Conservation (phyloP, 768 basidiomycete genomes). For the Boletus edulis region DNA sequence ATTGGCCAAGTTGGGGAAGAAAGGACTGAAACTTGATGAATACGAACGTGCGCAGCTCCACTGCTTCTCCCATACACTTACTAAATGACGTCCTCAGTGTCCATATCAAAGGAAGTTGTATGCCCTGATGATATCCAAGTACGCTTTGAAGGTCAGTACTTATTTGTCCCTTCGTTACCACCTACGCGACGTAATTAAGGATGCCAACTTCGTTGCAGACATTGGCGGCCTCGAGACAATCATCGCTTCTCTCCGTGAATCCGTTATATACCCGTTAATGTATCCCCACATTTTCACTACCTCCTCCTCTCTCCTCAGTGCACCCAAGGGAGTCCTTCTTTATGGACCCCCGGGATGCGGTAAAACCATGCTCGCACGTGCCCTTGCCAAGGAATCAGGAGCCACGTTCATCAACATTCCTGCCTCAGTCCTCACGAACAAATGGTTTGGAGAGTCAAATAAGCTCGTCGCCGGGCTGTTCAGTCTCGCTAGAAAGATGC, state of each 20-base stretch:
- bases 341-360: slow-evolving; percentile 98
- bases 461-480: slow-evolving; percentile 95
- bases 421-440: slow-evolving; percentile 69
- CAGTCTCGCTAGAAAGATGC: slow-evolving; percentile 88
- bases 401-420: slow-evolving; percentile 95
- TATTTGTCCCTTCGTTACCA: background rate
- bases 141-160: slow-evolving; percentile 61
- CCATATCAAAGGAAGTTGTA: slow-evolving; percentile 90
- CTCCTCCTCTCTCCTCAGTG: slow-evolving; percentile 77
- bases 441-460: slow-evolving; percentile 90
- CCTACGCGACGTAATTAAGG: background rate
- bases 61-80: too few relatives aligned
- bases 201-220: slow-evolving; percentile 40
- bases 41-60: slow-evolving; percentile 69
- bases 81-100: slow-evolving; percentile 42
- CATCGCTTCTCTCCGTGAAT: slow-evolving; percentile 86
- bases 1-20: slow-evolving; percentile 68
- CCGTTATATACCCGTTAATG: slow-evolving; percentile 91
- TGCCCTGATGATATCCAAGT: slow-evolving; percentile 86
- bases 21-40: slow-evolving; percentile 76
- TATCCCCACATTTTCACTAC: slow-evolving; percentile 86
- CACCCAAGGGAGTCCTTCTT: slow-evolving; percentile 94
- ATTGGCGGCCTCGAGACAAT: slow-evolving; percentile 94
- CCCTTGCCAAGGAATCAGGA: slow-evolving; percentile 93
- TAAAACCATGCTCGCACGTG: slow-evolving; percentile 99